Percentiles rank a stretch among this genome's conserved stretches.
phyloP scores from a whole-genome alignment of 805 yeast species.

The Myxozyma geophila region DNA sequence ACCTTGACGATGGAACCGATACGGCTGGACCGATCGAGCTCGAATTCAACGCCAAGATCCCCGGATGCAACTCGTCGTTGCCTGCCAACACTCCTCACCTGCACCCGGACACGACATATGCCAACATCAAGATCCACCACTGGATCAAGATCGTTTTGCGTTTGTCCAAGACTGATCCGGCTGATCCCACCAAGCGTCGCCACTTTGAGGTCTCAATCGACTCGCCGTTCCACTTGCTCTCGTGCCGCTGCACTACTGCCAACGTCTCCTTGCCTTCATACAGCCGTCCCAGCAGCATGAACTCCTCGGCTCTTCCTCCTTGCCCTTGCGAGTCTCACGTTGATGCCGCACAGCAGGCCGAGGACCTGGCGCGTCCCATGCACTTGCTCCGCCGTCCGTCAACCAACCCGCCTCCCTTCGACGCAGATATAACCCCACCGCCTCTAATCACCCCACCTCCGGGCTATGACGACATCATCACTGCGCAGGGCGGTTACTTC shows the following conservation, averaged over 20 bases:
- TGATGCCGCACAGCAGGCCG: slow-evolving; percentile 3
- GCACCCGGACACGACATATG: slow-evolving; percentile 86
- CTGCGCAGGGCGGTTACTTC: slow-evolving; percentile 36
- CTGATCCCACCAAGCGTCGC: slow-evolving; percentile 61
- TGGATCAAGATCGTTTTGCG: slow-evolving; percentile 92
- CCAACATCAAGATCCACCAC: slow-evolving; percentile 84
- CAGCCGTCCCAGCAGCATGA: slow-evolving; percentile 42
- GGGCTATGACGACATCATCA: slow-evolving; percentile 55
- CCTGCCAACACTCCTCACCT: slow-evolving; percentile 34
- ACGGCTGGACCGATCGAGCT: slow-evolving; percentile 60
- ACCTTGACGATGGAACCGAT: slow-evolving; percentile 42
- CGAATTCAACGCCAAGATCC: slow-evolving; percentile 85
- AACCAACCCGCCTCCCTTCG: slow-evolving; percentile 68
- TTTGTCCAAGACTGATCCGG: slow-evolving; percentile 67
- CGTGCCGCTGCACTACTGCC: slow-evolving; percentile 60
- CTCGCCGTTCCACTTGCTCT: slow-evolving; percentile 85
- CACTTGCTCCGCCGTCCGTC: slow-evolving; percentile 60
- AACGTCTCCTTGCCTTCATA: slow-evolving; percentile 49
- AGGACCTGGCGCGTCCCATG: slow-evolving; percentile 52
- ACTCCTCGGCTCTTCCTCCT: slow-evolving; percentile 58
- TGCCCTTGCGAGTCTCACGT: slow-evolving; percentile 32
- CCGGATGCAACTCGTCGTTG: slow-evolving; percentile 45
- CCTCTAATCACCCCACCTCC: slow-evolving; percentile 47
- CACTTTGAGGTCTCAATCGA: slow-evolving; percentile 95
- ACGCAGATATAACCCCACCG: slow-evolving; percentile 50